These are phyloP conservation scores for Miamiensis avidus DNA, from an alignment of 169 alveolate genomes.

Conservation along the genomic window DNA sequence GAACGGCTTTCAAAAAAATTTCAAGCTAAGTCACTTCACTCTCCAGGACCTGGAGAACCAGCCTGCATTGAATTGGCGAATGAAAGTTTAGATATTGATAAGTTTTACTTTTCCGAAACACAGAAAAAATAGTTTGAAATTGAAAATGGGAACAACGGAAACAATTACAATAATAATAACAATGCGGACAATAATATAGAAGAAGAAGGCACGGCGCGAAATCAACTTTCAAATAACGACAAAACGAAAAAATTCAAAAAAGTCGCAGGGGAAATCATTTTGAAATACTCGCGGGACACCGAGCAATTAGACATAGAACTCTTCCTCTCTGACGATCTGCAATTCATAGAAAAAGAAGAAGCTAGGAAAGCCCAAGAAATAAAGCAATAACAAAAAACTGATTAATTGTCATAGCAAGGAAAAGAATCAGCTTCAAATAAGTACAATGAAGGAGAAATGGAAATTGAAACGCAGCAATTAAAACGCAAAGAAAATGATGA, in stretches of 20 bases:
- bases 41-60: not conserved
- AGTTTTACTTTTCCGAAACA: not conserved
- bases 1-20: not conserved
- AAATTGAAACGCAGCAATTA: no score
- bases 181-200: not conserved
- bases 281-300: not conserved
- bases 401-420: not conserved
- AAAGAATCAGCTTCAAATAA: no score
- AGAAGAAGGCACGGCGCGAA: not conserved
- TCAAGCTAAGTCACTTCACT: not conserved
- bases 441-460: no score
- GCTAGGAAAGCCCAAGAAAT: not conserved
- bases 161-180: not conserved
- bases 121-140: not conserved
- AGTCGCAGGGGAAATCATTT: not conserved
- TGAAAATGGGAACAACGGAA: not conserved
- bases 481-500: not conserved
- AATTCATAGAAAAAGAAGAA: no score
- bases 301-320: not conserved
- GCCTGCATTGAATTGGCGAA: not conserved
- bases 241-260: not conserved
- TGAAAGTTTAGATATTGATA: not conserved
- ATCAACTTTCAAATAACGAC: not conserved
- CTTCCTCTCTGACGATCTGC: not conserved
- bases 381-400: not conserved